These are phyloP conservation scores for Russula griseocarnosa DNA, from an alignment of 768 basidiomycete species.

Conservation along the genomic window DNA sequence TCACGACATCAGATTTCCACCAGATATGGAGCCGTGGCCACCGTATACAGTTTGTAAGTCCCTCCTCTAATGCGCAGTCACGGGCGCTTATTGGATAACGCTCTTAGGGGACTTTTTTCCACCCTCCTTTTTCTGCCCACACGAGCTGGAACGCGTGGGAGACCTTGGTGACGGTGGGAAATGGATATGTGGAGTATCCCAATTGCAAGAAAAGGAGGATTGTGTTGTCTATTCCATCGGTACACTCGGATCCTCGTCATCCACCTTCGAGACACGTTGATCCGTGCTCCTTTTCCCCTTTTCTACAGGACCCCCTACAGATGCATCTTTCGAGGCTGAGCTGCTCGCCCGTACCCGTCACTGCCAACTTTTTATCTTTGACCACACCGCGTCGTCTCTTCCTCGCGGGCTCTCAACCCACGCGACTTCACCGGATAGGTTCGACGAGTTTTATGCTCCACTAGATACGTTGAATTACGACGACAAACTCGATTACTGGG, in stretches of 20 bases:
- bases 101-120: conserved; percentile 46
- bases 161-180: conserved; percentile 65
- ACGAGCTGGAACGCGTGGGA: conserved; percentile 42
- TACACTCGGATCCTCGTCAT: conserved; percentile 29
- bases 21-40: conserved; percentile 27
- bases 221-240: conserved; percentile 64
- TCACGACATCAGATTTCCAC: conserved; percentile 24
- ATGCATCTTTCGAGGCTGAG: conserved; percentile 61
- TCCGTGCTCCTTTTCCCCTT: neutral
- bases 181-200: conserved; percentile 62
- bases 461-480: conserved; percentile 21
- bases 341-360: conserved; percentile 44
- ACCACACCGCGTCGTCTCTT: conserved; percentile 35
- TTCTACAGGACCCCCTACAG: conserved; percentile 47
- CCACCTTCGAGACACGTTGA: conserved; percentile 11
- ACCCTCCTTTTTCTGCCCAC: conserved; percentile 44
- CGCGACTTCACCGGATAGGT: conserved; percentile 24
- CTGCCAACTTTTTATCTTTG: conserved; percentile 62
- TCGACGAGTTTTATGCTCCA: conserved; percentile 23
- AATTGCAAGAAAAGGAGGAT: conserved; percentile 48
- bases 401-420: conserved; percentile 29
- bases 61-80: too few species aligned
- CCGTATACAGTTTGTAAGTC: conserved; percentile 28
- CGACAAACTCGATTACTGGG: conserved; percentile 36
- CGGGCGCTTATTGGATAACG: neutral